Conservation (phyloP, 441 rosid species). For the Gossypium gossypioides region DNA sequence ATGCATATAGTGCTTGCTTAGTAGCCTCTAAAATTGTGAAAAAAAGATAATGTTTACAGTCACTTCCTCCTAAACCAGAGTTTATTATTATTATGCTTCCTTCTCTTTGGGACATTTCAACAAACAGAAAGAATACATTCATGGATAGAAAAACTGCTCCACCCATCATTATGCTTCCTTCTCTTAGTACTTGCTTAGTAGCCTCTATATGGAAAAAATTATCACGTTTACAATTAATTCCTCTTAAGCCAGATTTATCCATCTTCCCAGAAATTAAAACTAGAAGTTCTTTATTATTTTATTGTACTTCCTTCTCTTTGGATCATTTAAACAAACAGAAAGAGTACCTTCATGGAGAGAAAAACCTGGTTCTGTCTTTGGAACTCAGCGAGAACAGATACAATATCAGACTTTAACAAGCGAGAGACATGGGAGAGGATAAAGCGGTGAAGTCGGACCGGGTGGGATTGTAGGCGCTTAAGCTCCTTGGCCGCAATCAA, state of each 20-base stretch:
- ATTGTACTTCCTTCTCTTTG: neutral
- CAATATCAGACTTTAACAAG: slow-evolving; percentile 76
- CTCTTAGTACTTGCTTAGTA: neutral
- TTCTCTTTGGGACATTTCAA: neutral
- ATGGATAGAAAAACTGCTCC: slow-evolving; percentile 51
- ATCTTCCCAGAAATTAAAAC: neutral
- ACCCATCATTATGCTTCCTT: neutral
- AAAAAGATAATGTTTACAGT: neutral
- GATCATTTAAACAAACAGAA: neutral
- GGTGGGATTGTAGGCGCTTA: slow-evolving; percentile 61
- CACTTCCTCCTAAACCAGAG: neutral
- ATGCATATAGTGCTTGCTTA: neutral
- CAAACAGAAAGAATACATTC: slow-evolving; percentile 40
- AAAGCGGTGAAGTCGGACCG: slow-evolving; percentile 43
- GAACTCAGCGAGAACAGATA: slow-evolving; percentile 72
- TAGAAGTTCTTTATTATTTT: neutral
- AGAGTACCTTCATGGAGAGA: slow-evolving; percentile 71
- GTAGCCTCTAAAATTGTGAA: neutral
- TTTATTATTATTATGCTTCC: too few relatives aligned
- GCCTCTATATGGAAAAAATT: neutral
- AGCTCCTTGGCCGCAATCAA: slow-evolving; percentile 72
- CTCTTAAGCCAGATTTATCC: neutral
- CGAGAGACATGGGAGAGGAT: slow-evolving; percentile 64
- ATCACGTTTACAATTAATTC: neutral
- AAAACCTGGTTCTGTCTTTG: slow-evolving; percentile 85